Evolutionary conservation across 2,329 filamentous ascomycete genomes (phyloP), one percentile per base, ranked within the genome.

Genomic region (Mycosphaerelloides madeirae): DNA sequence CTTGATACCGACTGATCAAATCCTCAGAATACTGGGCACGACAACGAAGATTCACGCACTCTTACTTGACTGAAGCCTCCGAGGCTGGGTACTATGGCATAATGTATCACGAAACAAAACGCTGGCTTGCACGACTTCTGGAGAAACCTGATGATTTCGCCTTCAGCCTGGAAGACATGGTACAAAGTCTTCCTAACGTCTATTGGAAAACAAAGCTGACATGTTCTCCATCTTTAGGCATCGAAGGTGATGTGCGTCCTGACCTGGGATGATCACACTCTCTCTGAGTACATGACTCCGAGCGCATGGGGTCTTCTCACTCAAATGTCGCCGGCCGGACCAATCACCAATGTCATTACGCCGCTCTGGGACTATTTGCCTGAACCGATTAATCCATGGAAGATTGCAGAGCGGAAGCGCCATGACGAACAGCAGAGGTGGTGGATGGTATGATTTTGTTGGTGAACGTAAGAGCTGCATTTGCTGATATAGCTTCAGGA

Each of bases 311-410:
- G 75, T n/a, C 64, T 78, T 1, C 62, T 79, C 13, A 77, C 69
- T 3, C 75, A 78, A 42, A 79, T 79, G 75, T 78, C 75, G 1
- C 76, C 76, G 0, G 75, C 76, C 19, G 76, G 76, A 0, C 75
- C 76, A 1, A 74, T 79, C 50, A 78, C 75, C n/a, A 79, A 78
- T 47, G 69, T 78, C 3, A 41, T 78, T 31, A 77, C 75, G 3
- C 75, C 74, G 3, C 65, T 79, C 0, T 78, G 75, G 75, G 68
- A 77, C 46, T 49, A 45, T 37, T 56, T 78, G 1, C 75, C 75
- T 2, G 61, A 65, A 44, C 50, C 60, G 12, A 65, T 77, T 35
- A 78, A 78, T 51, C 75, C 75, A 1, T 78, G 75, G 75, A 77
- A 77, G 59, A 64, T 63, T 12, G 70, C 71, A 6, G 75, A 78